Evolutionary conservation across 805 yeast species (phyloP).

Genomic region (Nakazawaea wyomingensis): DNA sequence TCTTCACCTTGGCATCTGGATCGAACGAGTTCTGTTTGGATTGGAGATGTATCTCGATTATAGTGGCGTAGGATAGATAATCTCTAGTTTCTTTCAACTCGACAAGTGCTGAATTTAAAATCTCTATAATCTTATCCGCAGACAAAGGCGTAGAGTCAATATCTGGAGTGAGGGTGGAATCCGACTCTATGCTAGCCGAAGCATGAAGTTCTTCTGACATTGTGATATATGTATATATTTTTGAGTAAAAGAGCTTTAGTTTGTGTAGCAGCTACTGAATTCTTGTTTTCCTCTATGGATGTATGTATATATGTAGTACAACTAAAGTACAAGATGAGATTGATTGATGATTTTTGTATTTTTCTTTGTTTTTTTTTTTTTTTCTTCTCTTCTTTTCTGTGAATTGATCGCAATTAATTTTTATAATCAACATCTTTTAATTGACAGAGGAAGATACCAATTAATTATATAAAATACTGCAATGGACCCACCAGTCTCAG

Average conservation of each 20-base stretch:
- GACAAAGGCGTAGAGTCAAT: background rate
- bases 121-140: constrained; percentile 6
- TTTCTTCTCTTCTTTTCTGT: background rate
- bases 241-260: too few relatives aligned
- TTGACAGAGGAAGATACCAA: background rate
- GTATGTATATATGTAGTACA: too few relatives aligned
- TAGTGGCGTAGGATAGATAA: constrained; percentile 65
- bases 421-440: too few relatives aligned
- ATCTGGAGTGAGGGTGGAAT: constrained; percentile 9
- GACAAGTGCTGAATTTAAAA: constrained; percentile 7
- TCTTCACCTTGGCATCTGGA: constrained; percentile 40
- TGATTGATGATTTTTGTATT: too few relatives aligned
- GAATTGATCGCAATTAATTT: too few relatives aligned
- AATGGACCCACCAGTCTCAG: constrained; percentile 17
- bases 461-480: too few relatives aligned
- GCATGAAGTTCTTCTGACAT: background rate
- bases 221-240: background rate
- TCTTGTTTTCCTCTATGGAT: too few relatives aligned
- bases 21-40: constrained; percentile 41
- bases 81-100: constrained; percentile 41
- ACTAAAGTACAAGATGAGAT: too few relatives aligned
- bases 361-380: background rate
- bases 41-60: constrained; percentile 54
- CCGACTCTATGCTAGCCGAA: constrained; percentile 2
- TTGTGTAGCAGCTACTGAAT: too few relatives aligned